Evolutionary conservation across 495 filamentous ascomycete genomes (phyloP).

Genomic region (Neurospora sp.): DNA sequence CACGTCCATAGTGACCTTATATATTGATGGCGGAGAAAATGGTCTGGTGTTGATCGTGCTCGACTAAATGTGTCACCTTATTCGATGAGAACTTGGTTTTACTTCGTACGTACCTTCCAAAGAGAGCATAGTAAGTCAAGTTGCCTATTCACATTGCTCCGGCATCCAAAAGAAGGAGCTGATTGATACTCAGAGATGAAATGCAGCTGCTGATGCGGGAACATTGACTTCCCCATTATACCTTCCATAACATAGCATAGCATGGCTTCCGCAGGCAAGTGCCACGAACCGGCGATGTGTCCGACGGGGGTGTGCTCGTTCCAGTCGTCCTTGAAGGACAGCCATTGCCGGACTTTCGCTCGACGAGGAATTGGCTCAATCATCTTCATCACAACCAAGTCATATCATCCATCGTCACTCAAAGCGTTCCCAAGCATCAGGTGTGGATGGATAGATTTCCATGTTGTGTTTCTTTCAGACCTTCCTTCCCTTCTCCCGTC

Average conservation of each 20-base stretch:
- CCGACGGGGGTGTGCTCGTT: neutral
- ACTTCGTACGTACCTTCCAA: no score
- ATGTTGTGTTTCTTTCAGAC: neutral
- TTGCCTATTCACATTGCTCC: neutral
- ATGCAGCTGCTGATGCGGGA: neutral
- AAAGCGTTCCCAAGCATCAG: neutral
- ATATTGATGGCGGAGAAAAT: no score
- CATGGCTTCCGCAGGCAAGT: neutral
- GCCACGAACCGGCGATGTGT: neutral
- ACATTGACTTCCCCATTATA: neutral
- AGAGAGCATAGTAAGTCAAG: neutral
- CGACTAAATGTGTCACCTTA: no score
- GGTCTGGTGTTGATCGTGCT: no score
- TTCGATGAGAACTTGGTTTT: no score
- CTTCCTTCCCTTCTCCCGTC: neutral
- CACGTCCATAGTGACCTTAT: no score
- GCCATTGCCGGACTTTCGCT: neutral
- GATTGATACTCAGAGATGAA: neutral
- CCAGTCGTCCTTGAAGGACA: neutral
- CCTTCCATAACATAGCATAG: neutral
- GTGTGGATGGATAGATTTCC: neutral
- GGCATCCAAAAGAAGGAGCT: neutral
- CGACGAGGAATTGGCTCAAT: neutral
- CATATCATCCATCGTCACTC: neutral
- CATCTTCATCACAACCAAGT: neutral